phyloP scores from a whole-genome alignment of 2,329 filamentous ascomycete genomes.

The Pestalotiopsis sp. region DNA sequence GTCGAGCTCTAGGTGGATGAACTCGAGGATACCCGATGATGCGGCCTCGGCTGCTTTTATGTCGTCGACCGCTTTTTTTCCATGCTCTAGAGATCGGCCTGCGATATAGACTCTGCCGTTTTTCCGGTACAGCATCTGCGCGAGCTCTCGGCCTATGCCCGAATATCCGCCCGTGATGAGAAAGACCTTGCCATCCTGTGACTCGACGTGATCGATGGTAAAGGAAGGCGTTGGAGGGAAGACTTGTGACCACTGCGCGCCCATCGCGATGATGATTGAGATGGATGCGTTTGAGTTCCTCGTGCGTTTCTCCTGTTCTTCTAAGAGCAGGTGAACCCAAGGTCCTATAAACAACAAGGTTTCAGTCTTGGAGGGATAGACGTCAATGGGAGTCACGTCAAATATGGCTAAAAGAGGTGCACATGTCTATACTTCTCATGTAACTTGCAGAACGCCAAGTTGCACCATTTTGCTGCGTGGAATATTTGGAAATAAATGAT shows the following conservation, averaged over 20 bases:
- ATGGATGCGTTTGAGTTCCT: too few relatives aligned
- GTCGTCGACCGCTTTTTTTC: neutral
- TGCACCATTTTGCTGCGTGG: too few relatives aligned
- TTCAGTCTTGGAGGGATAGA: too few relatives aligned
- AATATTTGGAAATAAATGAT: too few relatives aligned
- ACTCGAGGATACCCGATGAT: neutral
- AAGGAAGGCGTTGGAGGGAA: neutral
- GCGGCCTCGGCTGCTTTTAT: neutral
- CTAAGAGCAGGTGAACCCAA: too few relatives aligned
- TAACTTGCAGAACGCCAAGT: too few relatives aligned
- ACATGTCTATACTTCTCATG: too few relatives aligned
- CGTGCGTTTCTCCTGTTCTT: too few relatives aligned
- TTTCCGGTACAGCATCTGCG: neutral
- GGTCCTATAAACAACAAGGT: too few relatives aligned
- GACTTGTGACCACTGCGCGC: neutral
- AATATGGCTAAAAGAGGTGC: too few relatives aligned
- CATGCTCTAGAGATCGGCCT: neutral
- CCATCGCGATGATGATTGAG: neutral
- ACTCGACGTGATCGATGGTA: neutral
- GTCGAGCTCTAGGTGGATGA: conserved; percentile 28
- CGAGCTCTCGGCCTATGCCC: neutral
- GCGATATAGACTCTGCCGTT: neutral
- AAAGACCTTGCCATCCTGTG: neutral
- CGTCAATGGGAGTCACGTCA: too few relatives aligned
- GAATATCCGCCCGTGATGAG: neutral